phyloP scores from a whole-genome alignment of 2,329 filamentous ascomycete genomes.

The Ophiocordyceps camponoti-saundersi region DNA sequence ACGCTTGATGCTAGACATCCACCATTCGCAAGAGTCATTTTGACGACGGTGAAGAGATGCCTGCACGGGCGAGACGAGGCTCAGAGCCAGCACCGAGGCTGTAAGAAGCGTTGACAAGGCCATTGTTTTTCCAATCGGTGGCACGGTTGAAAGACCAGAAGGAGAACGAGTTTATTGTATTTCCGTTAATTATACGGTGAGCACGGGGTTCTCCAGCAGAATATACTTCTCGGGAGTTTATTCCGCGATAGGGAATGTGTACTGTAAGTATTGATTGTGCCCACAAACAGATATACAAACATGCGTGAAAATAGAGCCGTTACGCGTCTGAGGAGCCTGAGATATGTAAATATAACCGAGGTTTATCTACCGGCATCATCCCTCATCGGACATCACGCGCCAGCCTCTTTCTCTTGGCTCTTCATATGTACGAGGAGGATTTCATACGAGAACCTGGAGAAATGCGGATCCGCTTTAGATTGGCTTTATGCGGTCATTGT shows the following conservation, averaged over 20 bases:
- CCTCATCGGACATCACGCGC: too few species aligned
- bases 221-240: not conserved
- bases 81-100: constrained; percentile 23
- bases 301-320: not conserved
- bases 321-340: not conserved
- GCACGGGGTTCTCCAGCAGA: not conserved
- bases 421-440: too few species aligned
- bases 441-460: too few species aligned
- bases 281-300: not conserved
- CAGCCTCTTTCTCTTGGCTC: too few species aligned
- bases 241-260: too few species aligned
- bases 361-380: too few species aligned
- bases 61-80: constrained; percentile 19
- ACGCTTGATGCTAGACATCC: constrained; percentile 53
- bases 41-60: not conserved
- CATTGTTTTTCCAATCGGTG: constrained; percentile 13
- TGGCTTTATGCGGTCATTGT: too few species aligned
- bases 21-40: constrained; percentile 36
- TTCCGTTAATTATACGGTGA: not conserved
- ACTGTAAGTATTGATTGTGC: too few species aligned
- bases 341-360: not conserved
- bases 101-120: constrained; percentile 25
- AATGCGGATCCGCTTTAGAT: too few species aligned
- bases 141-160: too few species aligned
- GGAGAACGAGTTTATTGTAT: too few species aligned